A percentile compares a stretch with the other conserved stretches of the same genome.
Evolutionary conservation across 305 asterid genomes (phyloP).

Genomic region (Fraxinus floribunda): DNA sequence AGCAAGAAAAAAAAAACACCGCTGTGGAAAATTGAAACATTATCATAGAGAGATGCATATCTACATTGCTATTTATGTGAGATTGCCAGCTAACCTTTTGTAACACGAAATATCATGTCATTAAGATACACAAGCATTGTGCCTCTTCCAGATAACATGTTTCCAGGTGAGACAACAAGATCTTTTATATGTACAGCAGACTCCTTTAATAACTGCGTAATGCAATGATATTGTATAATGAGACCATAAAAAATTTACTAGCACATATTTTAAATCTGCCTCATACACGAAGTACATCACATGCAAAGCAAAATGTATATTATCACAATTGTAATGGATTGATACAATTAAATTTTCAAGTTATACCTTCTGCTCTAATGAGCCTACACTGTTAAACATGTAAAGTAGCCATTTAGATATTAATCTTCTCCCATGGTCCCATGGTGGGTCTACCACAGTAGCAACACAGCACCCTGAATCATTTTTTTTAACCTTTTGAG

Average conservation of each 20-base stretch:
- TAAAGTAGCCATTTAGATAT: neutral
- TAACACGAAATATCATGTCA: conserved; percentile 44
- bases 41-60: neutral
- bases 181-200: conserved; percentile 35
- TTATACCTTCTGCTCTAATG: neutral
- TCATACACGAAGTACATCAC: neutral
- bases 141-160: conserved; percentile 42
- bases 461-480: neutral
- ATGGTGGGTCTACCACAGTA: neutral
- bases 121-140: conserved; percentile 39
- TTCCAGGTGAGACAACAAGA: conserved; percentile 44
- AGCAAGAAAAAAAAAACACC: neutral
- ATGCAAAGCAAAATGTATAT: conserved; percentile 4
- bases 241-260: conserved; percentile 20
- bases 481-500: neutral
- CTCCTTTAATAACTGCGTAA: conserved; percentile 44
- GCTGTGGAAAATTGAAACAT: neutral
- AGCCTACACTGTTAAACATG: neutral
- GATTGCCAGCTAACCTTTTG: conserved; percentile 38
- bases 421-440: neutral
- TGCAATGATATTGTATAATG: neutral
- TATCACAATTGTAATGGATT: neutral
- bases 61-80: neutral
- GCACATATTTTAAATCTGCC: conserved; percentile 7
- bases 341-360: neutral